A percentile compares a stretch with the other conserved stretches of the same genome.
phyloP scores from a whole-genome alignment of 129 eudicot species.

The Deinandra increscens region DNA sequence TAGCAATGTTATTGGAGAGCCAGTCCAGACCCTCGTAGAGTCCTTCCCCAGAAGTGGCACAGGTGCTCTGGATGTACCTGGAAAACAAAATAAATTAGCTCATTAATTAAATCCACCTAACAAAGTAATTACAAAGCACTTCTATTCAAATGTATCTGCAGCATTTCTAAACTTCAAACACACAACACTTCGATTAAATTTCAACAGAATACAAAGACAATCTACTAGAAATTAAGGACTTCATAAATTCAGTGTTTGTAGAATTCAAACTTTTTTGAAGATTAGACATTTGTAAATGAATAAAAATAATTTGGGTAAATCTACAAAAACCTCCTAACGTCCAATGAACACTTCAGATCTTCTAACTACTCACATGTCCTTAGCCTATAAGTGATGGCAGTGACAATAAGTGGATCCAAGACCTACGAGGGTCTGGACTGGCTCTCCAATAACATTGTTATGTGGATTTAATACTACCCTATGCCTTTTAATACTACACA shows the following conservation, averaged over 20 bases:
- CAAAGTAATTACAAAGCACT: not conserved
- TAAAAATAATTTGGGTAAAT: not conserved
- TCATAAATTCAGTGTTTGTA: not conserved
- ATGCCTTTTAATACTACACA: too few species aligned
- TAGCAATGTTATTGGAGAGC: constrained; percentile 99
- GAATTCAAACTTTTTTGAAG: not conserved
- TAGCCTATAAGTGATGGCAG: not conserved
- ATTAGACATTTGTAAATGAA: too few species aligned
- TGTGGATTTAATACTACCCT: too few species aligned
- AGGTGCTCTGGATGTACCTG: constrained; percentile 99
- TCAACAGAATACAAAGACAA: not conserved
- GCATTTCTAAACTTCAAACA: not conserved
- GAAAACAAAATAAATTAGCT: not conserved
- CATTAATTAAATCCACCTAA: not conserved
- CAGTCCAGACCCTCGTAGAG: constrained; percentile 97
- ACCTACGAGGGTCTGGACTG: too few species aligned
- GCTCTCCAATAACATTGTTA: too few species aligned
- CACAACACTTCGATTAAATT: not conserved
- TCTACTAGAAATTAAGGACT: not conserved
- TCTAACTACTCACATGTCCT: not conserved
- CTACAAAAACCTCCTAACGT: not conserved
- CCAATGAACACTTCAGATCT: not conserved
- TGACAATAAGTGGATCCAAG: not conserved
- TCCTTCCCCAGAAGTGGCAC: constrained; percentile 99
- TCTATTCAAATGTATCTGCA: not conserved